Conservation (phyloP, 768 basidiomycete species). For the Auricularia sp. region DNA sequence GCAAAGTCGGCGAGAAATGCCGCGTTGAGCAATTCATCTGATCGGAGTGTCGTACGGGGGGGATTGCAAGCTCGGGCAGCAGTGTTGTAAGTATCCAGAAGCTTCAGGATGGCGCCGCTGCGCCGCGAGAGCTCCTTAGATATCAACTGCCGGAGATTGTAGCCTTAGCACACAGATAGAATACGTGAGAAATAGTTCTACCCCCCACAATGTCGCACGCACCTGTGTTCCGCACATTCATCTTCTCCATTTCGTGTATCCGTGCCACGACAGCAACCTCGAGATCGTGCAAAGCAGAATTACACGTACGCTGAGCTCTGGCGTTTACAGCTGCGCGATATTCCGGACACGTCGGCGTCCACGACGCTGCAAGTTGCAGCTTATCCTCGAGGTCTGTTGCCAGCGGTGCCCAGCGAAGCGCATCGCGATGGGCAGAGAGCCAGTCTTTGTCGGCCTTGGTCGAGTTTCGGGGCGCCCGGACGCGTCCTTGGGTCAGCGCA, state of each 20-base stretch:
- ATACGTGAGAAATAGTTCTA: neutral
- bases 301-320: neutral
- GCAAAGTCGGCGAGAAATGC: slow-evolving; percentile 2
- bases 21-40: neutral
- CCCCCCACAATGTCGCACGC: neutral
- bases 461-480: neutral
- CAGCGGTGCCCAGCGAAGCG: neutral
- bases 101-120: neutral
- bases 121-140: neutral
- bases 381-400: neutral
- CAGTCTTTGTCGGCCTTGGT: neutral
- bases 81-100: neutral
- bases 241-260: neutral
- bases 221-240: neutral
- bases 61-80: neutral
- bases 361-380: neutral
- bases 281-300: neutral
- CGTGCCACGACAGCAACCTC: neutral
- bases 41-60: neutral
- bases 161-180: neutral
- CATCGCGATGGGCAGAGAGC: neutral
- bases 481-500: neutral
- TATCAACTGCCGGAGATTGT: neutral
- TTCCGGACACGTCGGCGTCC: neutral
- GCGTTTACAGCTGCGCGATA: neutral